Conservation (phyloP, 306 rosid genomes). For the Mimosa bimucronata region DNA sequence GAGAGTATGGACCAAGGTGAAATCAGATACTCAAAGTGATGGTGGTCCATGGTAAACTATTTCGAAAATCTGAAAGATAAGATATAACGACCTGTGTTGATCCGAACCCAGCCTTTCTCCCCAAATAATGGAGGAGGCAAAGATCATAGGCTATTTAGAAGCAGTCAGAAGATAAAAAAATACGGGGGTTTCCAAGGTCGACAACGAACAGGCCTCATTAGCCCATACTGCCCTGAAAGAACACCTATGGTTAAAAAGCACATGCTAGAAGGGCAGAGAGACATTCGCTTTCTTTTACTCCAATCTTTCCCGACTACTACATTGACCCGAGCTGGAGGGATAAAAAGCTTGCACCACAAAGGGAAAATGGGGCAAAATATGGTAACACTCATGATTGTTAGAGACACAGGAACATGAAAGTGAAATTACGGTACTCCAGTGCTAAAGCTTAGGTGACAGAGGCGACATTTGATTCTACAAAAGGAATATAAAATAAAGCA, state of each 20-base stretch:
- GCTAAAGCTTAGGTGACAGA: neutral
- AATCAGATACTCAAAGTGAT: constrained; percentile 36
- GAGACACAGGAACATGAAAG: neutral
- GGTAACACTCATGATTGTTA: neutral
- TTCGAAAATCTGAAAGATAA: constrained; percentile 54
- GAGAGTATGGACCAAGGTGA: constrained; percentile 44
- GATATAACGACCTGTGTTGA: constrained; percentile 42
- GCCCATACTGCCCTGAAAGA: too few species aligned
- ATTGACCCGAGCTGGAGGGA: neutral
- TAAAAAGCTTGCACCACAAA: neutral
- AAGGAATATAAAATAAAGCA: neutral
- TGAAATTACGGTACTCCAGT: neutral
- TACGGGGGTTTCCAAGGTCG: too few species aligned
- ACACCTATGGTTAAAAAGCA: too few species aligned
- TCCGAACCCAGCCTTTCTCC: constrained; percentile 36
- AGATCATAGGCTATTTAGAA: constrained; percentile 42
- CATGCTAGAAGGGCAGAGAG: neutral
- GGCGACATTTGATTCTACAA: neutral
- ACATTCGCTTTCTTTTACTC: neutral
- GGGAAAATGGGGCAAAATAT: neutral
- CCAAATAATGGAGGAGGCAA: constrained; percentile 46
- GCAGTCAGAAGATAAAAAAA: constrained; percentile 36
- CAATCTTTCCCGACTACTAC: constrained; percentile 24
- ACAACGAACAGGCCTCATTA: too few species aligned
- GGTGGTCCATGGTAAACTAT: constrained; percentile 67